These are phyloP conservation scores for Ophiostoma himal-ulmi DNA, from an alignment of 2,329 filamentous ascomycete genomes.

Conservation along the genomic window DNA sequence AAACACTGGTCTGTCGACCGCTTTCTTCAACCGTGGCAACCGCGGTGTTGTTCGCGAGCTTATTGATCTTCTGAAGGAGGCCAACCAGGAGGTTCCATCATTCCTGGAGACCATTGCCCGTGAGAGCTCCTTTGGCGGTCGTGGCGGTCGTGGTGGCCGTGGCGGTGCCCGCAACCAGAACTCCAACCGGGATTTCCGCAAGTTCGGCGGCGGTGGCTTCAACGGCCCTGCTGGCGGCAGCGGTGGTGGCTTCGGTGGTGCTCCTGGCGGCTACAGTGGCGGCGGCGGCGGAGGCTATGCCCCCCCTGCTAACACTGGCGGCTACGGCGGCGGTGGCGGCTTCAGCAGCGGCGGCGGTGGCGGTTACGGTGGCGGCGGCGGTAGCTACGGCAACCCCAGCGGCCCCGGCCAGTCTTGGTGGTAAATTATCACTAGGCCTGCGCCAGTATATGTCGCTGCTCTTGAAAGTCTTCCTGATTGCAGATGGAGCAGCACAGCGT, in stretches of 20 bases:
- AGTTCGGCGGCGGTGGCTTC: constrained; percentile 55
- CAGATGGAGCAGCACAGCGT: background rate
- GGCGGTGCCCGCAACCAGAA: constrained; percentile 66
- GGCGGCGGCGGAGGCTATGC: constrained; percentile 43
- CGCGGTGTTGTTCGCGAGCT: constrained; percentile 95
- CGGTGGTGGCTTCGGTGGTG: constrained; percentile 34
- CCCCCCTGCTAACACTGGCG: constrained; percentile 32
- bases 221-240: constrained; percentile 45
- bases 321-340: constrained; percentile 42
- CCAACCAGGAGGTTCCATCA: constrained; percentile 88
- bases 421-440: constrained; percentile 36
- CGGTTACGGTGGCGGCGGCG: constrained; percentile 44
- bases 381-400: constrained; percentile 61
- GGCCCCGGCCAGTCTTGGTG: constrained; percentile 63
- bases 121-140: constrained; percentile 75
- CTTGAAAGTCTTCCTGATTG: background rate
- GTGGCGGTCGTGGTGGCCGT: constrained; percentile 58
- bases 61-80: constrained; percentile 96
- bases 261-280: constrained; percentile 40
- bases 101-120: constrained; percentile 98
- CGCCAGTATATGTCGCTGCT: constrained; percentile 18
- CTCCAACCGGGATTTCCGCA: constrained; percentile 85
- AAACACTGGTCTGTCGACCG: constrained; percentile 96
- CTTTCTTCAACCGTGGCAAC: constrained; percentile 99
- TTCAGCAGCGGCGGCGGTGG: constrained; percentile 53